Base-by-base conservation (phyloP, 1,139 yeast genomes). In the Geotrichum cucujoidarum region DNA sequence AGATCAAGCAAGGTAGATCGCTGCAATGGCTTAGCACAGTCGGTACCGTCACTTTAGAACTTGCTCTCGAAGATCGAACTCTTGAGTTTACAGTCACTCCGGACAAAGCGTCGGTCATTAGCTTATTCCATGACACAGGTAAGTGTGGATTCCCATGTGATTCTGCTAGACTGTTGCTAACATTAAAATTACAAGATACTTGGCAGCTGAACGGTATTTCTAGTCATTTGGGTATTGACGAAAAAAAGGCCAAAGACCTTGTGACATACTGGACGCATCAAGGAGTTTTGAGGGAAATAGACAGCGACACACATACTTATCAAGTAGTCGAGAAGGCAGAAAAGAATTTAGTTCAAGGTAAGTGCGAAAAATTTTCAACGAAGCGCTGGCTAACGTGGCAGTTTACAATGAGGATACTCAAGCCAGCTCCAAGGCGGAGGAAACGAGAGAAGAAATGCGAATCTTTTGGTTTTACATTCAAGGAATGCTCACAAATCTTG, bases 71-170 rank as follows among this genome's bases (percentile, higher is more conserved):
- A 3, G 79, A 76, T 22, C 64, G 72, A 8, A 61, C 57, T 0
- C 49, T 69, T 17, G 60, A 60, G 1, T 74, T 76, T 53, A 69
- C 70, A 4, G 95, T 85, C 0, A 65, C 83, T 0, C 83, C 95
- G 0, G 83, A 78, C 29, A 80, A 82, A 55, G 95, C 95, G 1
- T 71, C 83, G 0, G 76, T 83, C 2, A 75, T 86, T 17, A 65
- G 71, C 17, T 64, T 75, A 34, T 85, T 86, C 58, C 69, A 77
- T 48, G 75, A 68, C 1, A 60, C 60, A 11, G 43, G 58, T 18
- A 56, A 57, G 50, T 35, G 47, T 14, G 22, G 16, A 8, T 5
- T 20, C 18, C 7, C 40, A 22, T 36, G 6, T 20, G 35, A 24
- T 24, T 20, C 27, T n/a, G 14, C 30, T n/a, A n/a, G n/a, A n/a